These are phyloP conservation scores for Trametes versicolor DNA, from an alignment of 1,284 basidiomycete genomes.

Conservation along the genomic window DNA sequence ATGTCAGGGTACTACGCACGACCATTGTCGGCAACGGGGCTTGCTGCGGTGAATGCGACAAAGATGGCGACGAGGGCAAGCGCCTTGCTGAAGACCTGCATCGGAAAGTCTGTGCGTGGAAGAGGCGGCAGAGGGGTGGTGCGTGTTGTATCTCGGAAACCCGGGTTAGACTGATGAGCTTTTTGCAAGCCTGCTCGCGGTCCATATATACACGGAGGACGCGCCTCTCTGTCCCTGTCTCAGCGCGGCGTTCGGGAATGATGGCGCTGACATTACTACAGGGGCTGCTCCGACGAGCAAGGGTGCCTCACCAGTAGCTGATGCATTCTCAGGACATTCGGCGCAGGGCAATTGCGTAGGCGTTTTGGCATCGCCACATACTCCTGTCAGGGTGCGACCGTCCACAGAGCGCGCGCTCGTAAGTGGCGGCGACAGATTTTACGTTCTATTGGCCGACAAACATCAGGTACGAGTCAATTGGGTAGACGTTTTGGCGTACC, in stretches of 20 bases:
- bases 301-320: background rate
- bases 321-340: background rate
- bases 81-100: conserved; percentile 5
- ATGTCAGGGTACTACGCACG: background rate
- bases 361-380: background rate
- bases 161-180: no score
- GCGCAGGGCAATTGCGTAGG: background rate
- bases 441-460: no score
- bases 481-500: no score
- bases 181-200: no score
- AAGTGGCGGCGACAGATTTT: no score
- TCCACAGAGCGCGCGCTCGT: no score
- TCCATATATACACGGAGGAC: background rate
- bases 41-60: background rate
- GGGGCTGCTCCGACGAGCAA: background rate
- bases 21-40: background rate
- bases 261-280: no score
- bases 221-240: background rate
- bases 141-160: background rate
- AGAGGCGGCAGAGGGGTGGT: background rate
- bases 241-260: background rate
- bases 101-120: background rate
- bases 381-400: background rate
- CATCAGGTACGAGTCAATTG: no score
- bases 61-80: conserved; percentile 3